These are phyloP conservation scores for Entomortierella chlamydospora DNA, from an alignment of 192 early-diverging fungal genomes.

Conservation along the genomic window DNA sequence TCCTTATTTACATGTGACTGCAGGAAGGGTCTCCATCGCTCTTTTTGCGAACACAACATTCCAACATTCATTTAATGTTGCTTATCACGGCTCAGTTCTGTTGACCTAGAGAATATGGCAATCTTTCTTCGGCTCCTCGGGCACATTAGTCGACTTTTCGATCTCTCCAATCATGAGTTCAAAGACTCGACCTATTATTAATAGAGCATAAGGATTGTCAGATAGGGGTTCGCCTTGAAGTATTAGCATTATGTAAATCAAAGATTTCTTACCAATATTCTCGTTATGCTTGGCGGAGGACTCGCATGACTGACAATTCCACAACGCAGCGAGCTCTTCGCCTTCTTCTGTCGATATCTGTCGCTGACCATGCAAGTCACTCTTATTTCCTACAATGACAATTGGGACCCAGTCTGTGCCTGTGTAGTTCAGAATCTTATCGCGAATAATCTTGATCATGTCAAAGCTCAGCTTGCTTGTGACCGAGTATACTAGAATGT, in stretches of 20 bases:
- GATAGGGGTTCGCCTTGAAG: background rate
- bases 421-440: slow-evolving; percentile 94
- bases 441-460: slow-evolving; percentile 87
- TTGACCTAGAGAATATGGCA: slow-evolving; percentile 69
- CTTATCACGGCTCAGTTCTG: too few relatives aligned
- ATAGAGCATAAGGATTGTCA: background rate
- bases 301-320: slow-evolving; percentile 90
- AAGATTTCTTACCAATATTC: slow-evolving; percentile 77
- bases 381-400: slow-evolving; percentile 94
- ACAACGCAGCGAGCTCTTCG: slow-evolving; percentile 79
- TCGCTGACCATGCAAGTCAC: slow-evolving; percentile 82
- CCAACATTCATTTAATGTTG: background rate
- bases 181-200: slow-evolving; percentile 71
- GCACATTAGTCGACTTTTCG: slow-evolving; percentile 77
- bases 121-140: slow-evolving; percentile 64
- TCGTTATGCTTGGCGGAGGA: slow-evolving; percentile 92
- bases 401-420: slow-evolving; percentile 92
- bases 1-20: background rate
- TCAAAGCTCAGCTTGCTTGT: slow-evolving; percentile 88
- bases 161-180: slow-evolving; percentile 87
- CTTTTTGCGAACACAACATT: too few relatives aligned
- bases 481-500: slow-evolving; percentile 95
- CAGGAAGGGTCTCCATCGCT: too few relatives aligned
- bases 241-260: background rate
- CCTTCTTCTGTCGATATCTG: slow-evolving; percentile 87